A percentile compares a stretch with the other conserved stretches of the same genome.
Conservation (phyloP, 176 grass and related monocot species). For the Alloteropsis semialata region DNA sequence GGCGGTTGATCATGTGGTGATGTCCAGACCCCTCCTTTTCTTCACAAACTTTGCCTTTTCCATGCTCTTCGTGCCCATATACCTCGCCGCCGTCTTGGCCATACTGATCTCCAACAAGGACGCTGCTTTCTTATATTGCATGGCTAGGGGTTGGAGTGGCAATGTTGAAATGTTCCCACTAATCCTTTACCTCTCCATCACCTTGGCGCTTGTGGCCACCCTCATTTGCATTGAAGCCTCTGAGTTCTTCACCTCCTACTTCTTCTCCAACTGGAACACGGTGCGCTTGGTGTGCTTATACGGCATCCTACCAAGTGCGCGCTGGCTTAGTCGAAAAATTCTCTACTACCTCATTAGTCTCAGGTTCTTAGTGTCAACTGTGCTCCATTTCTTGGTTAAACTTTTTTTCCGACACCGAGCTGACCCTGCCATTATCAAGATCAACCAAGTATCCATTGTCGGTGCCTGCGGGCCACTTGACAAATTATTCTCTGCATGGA, state of each 20-base stretch:
- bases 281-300: background rate
- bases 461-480: background rate
- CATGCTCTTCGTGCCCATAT: background rate
- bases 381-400: background rate
- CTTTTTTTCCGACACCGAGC: background rate
- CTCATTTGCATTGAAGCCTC: background rate
- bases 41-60: background rate
- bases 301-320: no score
- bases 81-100: background rate
- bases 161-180: no score
- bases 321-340: rapidly evolving
- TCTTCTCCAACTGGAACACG: slow-evolving; percentile 1
- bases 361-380: background rate
- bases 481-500: background rate
- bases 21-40: slow-evolving; percentile 22
- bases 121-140: background rate
- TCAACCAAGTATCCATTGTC: background rate
- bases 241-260: background rate
- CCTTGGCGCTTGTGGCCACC: background rate
- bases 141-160: no score
- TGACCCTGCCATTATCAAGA: background rate
- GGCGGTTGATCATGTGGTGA: background rate
- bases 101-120: background rate
- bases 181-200: background rate
- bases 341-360: background rate